Percentiles rank a stretch among this genome's conserved stretches.
These are phyloP conservation scores for Cladorrhinum sp. DNA, from an alignment of 2,329 filamentous ascomycete species.

Conservation along the genomic window DNA sequence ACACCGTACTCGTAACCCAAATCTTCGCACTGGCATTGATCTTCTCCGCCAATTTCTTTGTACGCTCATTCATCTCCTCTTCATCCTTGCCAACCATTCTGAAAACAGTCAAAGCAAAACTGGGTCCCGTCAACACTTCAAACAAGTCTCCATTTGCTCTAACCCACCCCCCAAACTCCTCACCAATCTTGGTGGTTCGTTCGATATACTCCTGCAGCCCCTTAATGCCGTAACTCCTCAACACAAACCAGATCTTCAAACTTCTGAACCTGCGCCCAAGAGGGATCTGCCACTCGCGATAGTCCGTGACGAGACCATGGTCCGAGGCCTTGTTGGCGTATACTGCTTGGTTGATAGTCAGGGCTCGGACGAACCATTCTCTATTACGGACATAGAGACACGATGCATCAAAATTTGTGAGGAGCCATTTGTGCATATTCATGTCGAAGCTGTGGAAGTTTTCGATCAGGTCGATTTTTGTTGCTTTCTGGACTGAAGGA, in stretches of 20 bases:
- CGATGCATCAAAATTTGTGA: slow-evolving; percentile 87
- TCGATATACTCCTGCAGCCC: slow-evolving; percentile 73
- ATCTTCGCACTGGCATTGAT: slow-evolving; percentile 74
- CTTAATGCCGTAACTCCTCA: slow-evolving; percentile 70
- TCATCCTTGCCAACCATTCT: slow-evolving; percentile 50
- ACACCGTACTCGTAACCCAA: slow-evolving; percentile 75
- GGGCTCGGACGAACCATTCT: slow-evolving; percentile 71
- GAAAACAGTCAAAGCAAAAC: slow-evolving; percentile 78
- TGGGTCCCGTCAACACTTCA: slow-evolving; percentile 67
- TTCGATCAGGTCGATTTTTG: slow-evolving; percentile 53
- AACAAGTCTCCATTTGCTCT: slow-evolving; percentile 65
- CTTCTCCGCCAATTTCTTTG: slow-evolving; percentile 70
- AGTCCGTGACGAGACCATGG: slow-evolving; percentile 83
- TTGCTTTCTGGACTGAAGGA: slow-evolving; percentile 64
- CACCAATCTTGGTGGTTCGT: slow-evolving; percentile 65
- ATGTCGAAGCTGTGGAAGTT: slow-evolving; percentile 85
- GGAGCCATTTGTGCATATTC: slow-evolving; percentile 97
- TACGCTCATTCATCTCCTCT: slow-evolving; percentile 62
- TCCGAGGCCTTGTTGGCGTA: slow-evolving; percentile 73
- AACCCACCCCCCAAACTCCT: slow-evolving; percentile 64
- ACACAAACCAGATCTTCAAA: slow-evolving; percentile 93
- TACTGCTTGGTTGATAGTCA: slow-evolving; percentile 69
- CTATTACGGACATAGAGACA: slow-evolving; percentile 77
- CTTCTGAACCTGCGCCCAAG: slow-evolving; percentile 84
- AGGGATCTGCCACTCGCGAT: slow-evolving; percentile 96